Base-by-base conservation (phyloP, 768 basidiomycete species). In the Auriscalpium microsporum region DNA sequence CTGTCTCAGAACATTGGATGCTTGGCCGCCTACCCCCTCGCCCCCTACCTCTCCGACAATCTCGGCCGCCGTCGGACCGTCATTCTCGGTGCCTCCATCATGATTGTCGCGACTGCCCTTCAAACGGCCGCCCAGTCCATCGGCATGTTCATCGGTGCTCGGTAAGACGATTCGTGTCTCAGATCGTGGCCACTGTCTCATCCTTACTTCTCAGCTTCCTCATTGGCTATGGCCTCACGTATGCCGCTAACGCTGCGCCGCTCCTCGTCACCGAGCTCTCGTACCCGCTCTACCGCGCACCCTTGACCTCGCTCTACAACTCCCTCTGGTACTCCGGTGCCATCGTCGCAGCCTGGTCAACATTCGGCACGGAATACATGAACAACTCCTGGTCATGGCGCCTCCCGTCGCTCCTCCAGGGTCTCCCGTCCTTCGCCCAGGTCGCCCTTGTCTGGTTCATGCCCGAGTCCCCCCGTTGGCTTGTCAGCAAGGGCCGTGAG, bases 241-340 rank as follows among this genome's bases (percentile, higher is more conserved):
- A 78, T 56, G 71, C 73, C 48, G 50, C 52, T 10, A 69, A 68
- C 48, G 71, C 78, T 36, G 75, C 79, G 4, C 79, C 78, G 7
- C 63, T 79, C 21, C 71, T 80, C 16, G 68, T 80, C 56, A 74
- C 77, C 40, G 78, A 82, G 67, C 62, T 81, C 17, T 72, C 78
- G 1, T 78, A 77, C 62, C 77, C 76, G 11, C 72, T 74, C 9
- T 74, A 80, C 59, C 75, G 77, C 42, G 74, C 68, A 11, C 70
- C 69, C 2, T 55, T 75, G 51, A 80, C 78, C 10, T 73, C 75
- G 13, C 62, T 71, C 34, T 77, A 74, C 63, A 75, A 75, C 65
- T 65, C 69, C 11, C 64, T 77, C 19, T 78, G 76, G 77, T 69
- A 59, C 65, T 68, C 69, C 57, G 71, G 71, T 11, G 66, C 67